Base-by-base conservation (phyloP, 345 rosid species). In the Clarkia xantiana region DNA sequence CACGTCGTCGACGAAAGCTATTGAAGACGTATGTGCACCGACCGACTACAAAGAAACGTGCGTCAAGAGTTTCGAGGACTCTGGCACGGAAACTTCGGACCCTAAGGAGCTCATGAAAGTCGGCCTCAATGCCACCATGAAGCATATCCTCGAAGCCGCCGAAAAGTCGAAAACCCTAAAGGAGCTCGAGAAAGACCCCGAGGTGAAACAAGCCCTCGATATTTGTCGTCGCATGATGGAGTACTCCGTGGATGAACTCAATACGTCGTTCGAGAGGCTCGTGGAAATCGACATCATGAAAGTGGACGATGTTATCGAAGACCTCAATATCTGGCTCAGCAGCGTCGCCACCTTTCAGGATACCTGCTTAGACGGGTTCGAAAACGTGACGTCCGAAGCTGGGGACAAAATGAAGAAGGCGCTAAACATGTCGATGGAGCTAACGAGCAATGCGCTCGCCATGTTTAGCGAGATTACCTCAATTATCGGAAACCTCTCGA, bases 281-380 rank as follows among this genome's bases (percentile, higher is more conserved):
- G 50, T 50, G 0, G 51, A 9, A 4, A 40, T 74, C 14, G 79
- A 74, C 38, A 2, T 58, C 13, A 42, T 42, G 51, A 43, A 23
- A 19, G 1, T 67, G 3, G 78, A 73, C 6, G 63, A 52, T 1
- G 13, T 49, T 45, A 9, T 61, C 50, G 58, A 23, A 0, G 79
- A 74, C 46, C 10, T 63, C 25, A 41, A 45, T 57, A 45, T 47
- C 0, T 74, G 79, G 79, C 56, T 74, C 12, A 58, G 70, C 14
- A 70, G 72, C 14, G 48, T 71, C 43, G 25, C 64, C 11, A 67
- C 75, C 9, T 70, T 57, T n/a, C n/a, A n/a, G n/a, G n/a, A n/a
- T n/a, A n/a, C n/a, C n/a, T n/a, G n/a, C n/a, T n/a, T n/a, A n/a
- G 75, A 74, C 34, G 75, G 61, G 4, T 70, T 74, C 59, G 48